Evolutionary conservation across 2,329 filamentous ascomycete genomes (phyloP).

Genomic region (Nannizzia gypsea): DNA sequence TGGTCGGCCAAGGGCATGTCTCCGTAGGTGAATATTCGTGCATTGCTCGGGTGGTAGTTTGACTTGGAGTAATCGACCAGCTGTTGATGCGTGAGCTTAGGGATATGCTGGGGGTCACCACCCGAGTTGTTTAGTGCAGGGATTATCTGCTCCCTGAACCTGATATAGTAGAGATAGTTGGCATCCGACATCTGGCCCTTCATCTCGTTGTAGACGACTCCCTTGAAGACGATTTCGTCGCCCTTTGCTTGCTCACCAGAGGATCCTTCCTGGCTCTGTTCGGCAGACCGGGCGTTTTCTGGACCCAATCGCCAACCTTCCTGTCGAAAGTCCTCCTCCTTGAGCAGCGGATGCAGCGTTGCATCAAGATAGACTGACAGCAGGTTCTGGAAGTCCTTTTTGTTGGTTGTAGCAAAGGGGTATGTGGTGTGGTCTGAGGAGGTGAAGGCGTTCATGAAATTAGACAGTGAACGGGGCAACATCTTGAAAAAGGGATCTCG

Average conservation of each 20-base stretch:
- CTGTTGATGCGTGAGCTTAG: conserved; percentile 84
- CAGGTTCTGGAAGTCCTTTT: conserved; percentile 88
- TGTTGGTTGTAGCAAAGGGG: conserved; percentile 92
- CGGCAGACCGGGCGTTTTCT: conserved; percentile 58
- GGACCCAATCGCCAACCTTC: conserved; percentile 95
- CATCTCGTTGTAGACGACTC: conserved; percentile 99
- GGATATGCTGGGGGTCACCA: conserved; percentile 91
- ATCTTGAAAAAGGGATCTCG: conserved; percentile 99
- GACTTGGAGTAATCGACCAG: conserved; percentile 77
- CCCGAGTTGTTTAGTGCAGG: conserved; percentile 93
- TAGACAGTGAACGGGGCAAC: conserved; percentile 93
- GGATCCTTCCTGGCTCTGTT: conserved; percentile 32
- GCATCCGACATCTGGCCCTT: conserved; percentile 98
- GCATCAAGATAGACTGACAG: conserved; percentile 95
- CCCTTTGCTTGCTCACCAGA: conserved; percentile 17
- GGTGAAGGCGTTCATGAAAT: conserved; percentile 99
- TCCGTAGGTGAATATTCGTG: conserved; percentile 90
- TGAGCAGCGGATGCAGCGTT: conserved; percentile 78
- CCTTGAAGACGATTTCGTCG: conserved; percentile 66
- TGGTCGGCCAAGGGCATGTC: conserved; percentile 79
- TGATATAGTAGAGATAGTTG: conserved; percentile 89
- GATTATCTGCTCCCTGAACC: conserved; percentile 88
- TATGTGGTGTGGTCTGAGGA: conserved; percentile 95
- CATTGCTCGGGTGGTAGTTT: conserved; percentile 96
- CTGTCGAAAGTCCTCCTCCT: conserved; percentile 84